Conservation (phyloP, 257 asterid genomes). For the Nemophila menziesii region DNA sequence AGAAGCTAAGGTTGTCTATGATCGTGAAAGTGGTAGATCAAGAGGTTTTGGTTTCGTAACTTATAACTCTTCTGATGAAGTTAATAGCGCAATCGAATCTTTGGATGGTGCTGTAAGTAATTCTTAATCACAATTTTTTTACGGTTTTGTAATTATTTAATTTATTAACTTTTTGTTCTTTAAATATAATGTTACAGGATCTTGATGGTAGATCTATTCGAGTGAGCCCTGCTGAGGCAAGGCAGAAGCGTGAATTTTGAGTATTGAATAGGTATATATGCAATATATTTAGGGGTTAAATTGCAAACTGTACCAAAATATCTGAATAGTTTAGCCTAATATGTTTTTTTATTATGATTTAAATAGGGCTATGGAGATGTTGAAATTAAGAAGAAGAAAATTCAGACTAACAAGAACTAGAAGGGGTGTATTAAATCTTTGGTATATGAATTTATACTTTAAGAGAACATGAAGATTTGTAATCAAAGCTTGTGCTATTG, state of each 20-base stretch:
- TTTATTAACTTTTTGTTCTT: neutral
- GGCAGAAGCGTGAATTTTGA: constrained; percentile 43
- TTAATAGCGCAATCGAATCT: constrained; percentile 43
- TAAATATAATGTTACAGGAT: constrained; percentile 32
- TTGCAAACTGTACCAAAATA: neutral
- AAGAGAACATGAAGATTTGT: constrained; percentile 4
- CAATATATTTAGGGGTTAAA: too few species aligned
- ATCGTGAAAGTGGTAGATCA: constrained; percentile 78
- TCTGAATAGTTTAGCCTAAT: neutral
- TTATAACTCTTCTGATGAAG: constrained; percentile 50
- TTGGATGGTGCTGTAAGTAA: constrained; percentile 70
- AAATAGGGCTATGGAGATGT: constrained; percentile 17
- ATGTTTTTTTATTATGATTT: constrained; percentile 3
- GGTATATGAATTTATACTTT: neutral
- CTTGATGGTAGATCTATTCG: constrained; percentile 64
- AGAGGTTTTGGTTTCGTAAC: constrained; percentile 96
- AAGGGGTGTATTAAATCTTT: neutral
- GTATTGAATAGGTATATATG: neutral
- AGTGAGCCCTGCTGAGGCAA: constrained; percentile 61
- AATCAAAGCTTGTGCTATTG: constrained; percentile 4
- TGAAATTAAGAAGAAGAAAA: constrained; percentile 6
- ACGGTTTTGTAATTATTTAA: too few species aligned
- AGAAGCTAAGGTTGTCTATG: constrained; percentile 79
- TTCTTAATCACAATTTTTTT: too few species aligned
- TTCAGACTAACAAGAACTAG: constrained; percentile 1